A percentile compares a stretch with the other conserved stretches of the same genome.
phyloP scores from a whole-genome alignment of 1,284 basidiomycete species.

The Ceraceosorus bombacis region DNA sequence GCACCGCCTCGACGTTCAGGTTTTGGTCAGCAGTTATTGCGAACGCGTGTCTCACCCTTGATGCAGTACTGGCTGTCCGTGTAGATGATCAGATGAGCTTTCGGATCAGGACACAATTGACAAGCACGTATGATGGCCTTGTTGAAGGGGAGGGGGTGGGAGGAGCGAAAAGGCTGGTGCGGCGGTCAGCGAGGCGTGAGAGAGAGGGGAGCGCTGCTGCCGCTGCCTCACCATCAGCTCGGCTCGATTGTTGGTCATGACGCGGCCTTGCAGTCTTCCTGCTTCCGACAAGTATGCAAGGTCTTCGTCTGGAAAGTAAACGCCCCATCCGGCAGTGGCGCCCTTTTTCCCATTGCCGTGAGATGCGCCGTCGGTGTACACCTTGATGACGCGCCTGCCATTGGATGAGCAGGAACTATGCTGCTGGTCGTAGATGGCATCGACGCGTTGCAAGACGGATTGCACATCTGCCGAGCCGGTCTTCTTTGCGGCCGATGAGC shows the following conservation, averaged over 20 bases:
- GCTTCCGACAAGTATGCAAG: constrained; percentile 59
- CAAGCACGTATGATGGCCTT: constrained; percentile 69
- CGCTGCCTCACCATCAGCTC: constrained; percentile 61
- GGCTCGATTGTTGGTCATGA: constrained; percentile 78
- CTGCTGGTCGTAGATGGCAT: not conserved
- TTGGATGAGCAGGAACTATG: not conserved
- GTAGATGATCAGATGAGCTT: constrained; percentile 58
- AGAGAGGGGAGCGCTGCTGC: too few species aligned
- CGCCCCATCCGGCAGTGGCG: constrained; percentile 39
- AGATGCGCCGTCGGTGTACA: constrained; percentile 75
- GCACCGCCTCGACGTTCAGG: constrained; percentile 51
- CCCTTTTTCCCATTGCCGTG: constrained; percentile 60
- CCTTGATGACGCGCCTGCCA: constrained; percentile 50
- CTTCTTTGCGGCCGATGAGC: not conserved
- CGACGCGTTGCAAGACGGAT: not conserved
- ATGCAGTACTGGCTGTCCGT: constrained; percentile 72
- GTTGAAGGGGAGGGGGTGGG: too few species aligned
- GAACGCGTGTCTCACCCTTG: constrained; percentile 30
- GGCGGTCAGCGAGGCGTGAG: too few species aligned
- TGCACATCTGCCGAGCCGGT: not conserved
- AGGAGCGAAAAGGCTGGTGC: too few species aligned
- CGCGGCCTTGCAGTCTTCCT: constrained; percentile 65
- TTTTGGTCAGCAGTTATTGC: not conserved
- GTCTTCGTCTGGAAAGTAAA: constrained; percentile 23
- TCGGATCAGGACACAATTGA: constrained; percentile 58